Percentiles rank a stretch among this genome's conserved stretches.
phyloP scores from a whole-genome alignment of 1,139 yeast genomes.

The Pichia sp. region DNA sequence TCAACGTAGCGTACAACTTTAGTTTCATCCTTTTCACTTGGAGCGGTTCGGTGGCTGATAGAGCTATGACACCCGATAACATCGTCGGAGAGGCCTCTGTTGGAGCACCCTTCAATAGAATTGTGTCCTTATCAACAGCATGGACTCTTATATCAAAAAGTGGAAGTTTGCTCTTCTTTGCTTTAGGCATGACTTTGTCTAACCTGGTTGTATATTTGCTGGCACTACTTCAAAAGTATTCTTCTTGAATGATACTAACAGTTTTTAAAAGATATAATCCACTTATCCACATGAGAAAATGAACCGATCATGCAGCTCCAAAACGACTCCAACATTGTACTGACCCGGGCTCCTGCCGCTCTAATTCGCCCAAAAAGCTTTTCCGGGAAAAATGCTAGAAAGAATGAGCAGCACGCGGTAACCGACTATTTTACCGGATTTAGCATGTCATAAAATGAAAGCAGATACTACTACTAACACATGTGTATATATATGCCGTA shows the following conservation, averaged over 20 bases:
- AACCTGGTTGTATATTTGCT: neutral
- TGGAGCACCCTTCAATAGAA: conserved; percentile 73
- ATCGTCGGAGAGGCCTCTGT: conserved; percentile 75
- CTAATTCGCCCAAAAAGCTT: neutral
- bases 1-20: conserved; percentile 59
- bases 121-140: conserved; percentile 71
- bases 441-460: neutral
- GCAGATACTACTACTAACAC: too few species aligned
- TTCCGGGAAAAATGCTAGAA: neutral
- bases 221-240: too few species aligned
- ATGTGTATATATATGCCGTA: too few species aligned
- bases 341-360: neutral
- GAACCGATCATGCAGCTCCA: neutral
- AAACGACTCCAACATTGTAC: neutral
- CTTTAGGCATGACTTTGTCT: conserved; percentile 15
- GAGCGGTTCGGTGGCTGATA: conserved; percentile 74
- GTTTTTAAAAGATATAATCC: neutral
- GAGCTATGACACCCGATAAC: conserved; percentile 70
- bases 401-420: neutral
- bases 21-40: conserved; percentile 60
- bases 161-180: conserved; percentile 36
- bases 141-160: conserved; percentile 60
- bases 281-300: neutral
- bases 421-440: neutral
- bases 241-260: too few species aligned